Evolutionary conservation across 2,329 filamentous ascomycete genomes (phyloP).

Genomic region (Thelonectria blattea): DNA sequence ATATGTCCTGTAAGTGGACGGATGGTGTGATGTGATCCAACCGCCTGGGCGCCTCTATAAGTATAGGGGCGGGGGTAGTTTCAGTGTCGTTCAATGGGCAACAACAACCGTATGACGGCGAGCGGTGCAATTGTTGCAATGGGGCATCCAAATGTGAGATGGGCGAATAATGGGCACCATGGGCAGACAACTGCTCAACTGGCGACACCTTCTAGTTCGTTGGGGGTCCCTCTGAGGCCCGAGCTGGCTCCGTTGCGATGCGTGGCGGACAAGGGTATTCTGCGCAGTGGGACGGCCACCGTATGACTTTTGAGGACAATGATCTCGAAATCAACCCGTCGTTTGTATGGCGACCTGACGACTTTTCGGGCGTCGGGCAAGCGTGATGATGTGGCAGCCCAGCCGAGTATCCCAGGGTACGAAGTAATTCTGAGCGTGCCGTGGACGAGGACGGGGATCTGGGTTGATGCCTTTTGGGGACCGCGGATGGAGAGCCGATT

Average conservation of each 20-base stretch:
- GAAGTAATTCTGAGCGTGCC: neutral
- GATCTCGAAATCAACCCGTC: conserved; percentile 30
- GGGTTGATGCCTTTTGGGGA: conserved; percentile 22
- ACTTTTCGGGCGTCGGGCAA: conserved; percentile 29
- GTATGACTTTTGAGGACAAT: conserved; percentile 37
- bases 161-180: conserved; percentile 30
- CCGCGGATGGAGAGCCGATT: conserved; percentile 29
- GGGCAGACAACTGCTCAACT: conserved; percentile 30
- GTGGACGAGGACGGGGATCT: conserved; percentile 25
- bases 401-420: conserved; percentile 18
- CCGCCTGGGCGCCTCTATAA: conserved; percentile 23
- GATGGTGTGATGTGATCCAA: conserved; percentile 34
- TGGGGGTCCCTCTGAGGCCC: conserved; percentile 17
- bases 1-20: conserved; percentile 26
- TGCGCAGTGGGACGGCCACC: conserved; percentile 37
- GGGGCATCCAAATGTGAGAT: conserved; percentile 30
- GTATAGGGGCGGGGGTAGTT: conserved; percentile 22
- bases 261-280: conserved; percentile 26
- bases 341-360: conserved; percentile 34
- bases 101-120: conserved; percentile 37
- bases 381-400: conserved; percentile 35
- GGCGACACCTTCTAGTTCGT: conserved; percentile 25
- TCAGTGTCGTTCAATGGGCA: conserved; percentile 30
- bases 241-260: conserved; percentile 19
- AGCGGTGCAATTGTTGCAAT: conserved; percentile 30